phyloP scores from a whole-genome alignment of 495 filamentous ascomycete species.

The Parathielavia hyrcaniae region DNA sequence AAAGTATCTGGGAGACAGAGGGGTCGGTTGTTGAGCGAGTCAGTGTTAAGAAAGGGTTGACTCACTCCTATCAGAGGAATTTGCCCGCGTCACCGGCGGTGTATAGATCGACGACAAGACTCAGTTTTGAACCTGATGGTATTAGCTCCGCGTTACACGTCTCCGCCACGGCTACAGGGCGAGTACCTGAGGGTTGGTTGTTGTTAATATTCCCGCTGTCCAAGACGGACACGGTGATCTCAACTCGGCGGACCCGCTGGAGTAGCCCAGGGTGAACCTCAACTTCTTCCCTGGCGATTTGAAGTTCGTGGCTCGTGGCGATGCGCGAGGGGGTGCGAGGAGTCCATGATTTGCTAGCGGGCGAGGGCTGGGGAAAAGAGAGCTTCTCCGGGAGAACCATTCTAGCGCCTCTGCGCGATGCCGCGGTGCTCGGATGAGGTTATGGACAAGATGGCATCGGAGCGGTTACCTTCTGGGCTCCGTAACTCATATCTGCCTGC shows the following conservation, averaged over 20 bases:
- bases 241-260: constrained; percentile 45
- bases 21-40: too few relatives aligned
- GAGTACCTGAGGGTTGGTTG: constrained; percentile 52
- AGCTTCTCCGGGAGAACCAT: constrained; percentile 50
- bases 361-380: constrained; percentile 54
- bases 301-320: constrained; percentile 49
- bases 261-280: constrained; percentile 53
- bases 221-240: constrained; percentile 47
- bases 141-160: too few relatives aligned
- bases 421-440: constrained; percentile 49
- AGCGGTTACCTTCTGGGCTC: constrained; percentile 54
- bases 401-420: constrained; percentile 59
- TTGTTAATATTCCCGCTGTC: constrained; percentile 56
- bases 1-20: too few relatives aligned
- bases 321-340: constrained; percentile 53
- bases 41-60: too few relatives aligned
- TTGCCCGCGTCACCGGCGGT: constrained; percentile 58
- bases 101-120: constrained; percentile 67
- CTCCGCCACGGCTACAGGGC: constrained; percentile 44
- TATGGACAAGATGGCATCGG: constrained; percentile 53
- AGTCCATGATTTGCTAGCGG: constrained; percentile 51
- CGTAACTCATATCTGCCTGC: constrained; percentile 30
- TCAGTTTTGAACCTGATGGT: too few relatives aligned
- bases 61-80: too few relatives aligned
- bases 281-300: constrained; percentile 54